Evolutionary conservation across 2,329 filamentous ascomycete species (phyloP).

Genomic region (Fonsecaea pugnacius): DNA sequence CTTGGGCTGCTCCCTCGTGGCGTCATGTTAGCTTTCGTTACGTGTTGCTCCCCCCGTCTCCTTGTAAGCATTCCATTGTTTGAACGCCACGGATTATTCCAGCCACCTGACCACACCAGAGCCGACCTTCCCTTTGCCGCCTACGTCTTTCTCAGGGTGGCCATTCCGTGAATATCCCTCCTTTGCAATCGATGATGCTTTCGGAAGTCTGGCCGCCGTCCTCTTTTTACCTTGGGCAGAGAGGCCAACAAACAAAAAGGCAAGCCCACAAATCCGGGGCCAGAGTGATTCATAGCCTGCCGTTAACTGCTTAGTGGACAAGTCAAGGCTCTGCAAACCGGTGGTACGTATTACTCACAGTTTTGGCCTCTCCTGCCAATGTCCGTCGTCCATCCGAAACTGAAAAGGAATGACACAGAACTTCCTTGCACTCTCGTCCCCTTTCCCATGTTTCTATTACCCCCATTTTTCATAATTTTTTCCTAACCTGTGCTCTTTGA

Average conservation of each 20-base stretch:
- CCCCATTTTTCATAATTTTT: constrained; percentile 35
- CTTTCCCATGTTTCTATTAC: constrained; percentile 35
- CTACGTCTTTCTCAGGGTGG: neutral
- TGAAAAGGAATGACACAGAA: constrained; percentile 35
- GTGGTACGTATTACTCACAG: constrained; percentile 26
- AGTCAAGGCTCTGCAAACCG: constrained; percentile 18
- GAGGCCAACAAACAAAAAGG: constrained; percentile 8
- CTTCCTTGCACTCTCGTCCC: constrained; percentile 16
- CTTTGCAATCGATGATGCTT: neutral
- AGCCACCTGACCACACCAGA: neutral
- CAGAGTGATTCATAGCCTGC: constrained; percentile 32
- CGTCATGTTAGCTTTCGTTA: neutral
- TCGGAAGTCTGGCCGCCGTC: constrained; percentile 2
- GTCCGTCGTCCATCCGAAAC: constrained; percentile 3
- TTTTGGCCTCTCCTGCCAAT: constrained; percentile 22
- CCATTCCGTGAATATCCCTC: constrained; percentile 13
- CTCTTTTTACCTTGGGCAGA: neutral
- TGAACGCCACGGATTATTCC: neutral
- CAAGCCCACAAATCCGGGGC: constrained; percentile 12
- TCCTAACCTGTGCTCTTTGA: neutral
- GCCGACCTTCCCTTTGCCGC: constrained; percentile 3
- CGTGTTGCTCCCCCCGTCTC: constrained; percentile 4
- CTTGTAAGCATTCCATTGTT: neutral
- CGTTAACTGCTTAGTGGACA: constrained; percentile 35
- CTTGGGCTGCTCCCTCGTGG: constrained; percentile 4